Conservation (phyloP, 805 yeast genomes). For the Kuraishia borneana region DNA sequence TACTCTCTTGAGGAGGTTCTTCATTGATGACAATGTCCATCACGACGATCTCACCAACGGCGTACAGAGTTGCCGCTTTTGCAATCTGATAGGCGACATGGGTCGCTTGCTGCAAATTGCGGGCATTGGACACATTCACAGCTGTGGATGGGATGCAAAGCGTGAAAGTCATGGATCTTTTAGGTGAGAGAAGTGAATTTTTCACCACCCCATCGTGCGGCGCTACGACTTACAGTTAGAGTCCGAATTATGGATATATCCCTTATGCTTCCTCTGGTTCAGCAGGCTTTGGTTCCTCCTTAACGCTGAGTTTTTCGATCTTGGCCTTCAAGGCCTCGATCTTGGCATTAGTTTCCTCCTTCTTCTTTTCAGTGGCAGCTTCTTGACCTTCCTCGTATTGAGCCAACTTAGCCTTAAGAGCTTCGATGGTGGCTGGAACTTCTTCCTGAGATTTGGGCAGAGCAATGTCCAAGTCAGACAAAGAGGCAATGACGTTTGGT, state of each 20-base stretch:
- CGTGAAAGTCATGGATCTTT: conserved; percentile 20
- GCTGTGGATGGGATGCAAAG: conserved; percentile 68
- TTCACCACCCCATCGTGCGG: background rate
- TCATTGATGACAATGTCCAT: conserved; percentile 35
- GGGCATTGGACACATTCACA: conserved; percentile 42
- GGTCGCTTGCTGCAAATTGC: conserved; percentile 64
- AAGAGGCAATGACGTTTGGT: conserved; percentile 65
- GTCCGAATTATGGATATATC: background rate
- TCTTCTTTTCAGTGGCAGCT: conserved; percentile 61
- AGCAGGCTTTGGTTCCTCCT: background rate
- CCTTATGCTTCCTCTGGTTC: background rate
- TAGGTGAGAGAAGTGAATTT: background rate
- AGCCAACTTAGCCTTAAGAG: conserved; percentile 61
- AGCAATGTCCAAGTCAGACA: conserved; percentile 64
- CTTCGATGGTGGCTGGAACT: conserved; percentile 48
- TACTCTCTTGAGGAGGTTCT: conserved; percentile 8
- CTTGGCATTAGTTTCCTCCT: conserved; percentile 68
- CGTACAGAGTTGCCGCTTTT: conserved; percentile 55
- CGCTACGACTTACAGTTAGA: no score
- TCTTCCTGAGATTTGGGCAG: conserved; percentile 74
- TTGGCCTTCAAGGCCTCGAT: conserved; percentile 56
- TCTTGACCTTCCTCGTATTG: conserved; percentile 66
- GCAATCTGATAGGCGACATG: conserved; percentile 70
- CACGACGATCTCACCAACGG: conserved; percentile 66
- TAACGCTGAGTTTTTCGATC: background rate